Evolutionary conservation across 1,284 basidiomycete species (phyloP), one percentile per base, ranked within the genome.

Genomic region (Mycosarcoma mackinlayi): DNA sequence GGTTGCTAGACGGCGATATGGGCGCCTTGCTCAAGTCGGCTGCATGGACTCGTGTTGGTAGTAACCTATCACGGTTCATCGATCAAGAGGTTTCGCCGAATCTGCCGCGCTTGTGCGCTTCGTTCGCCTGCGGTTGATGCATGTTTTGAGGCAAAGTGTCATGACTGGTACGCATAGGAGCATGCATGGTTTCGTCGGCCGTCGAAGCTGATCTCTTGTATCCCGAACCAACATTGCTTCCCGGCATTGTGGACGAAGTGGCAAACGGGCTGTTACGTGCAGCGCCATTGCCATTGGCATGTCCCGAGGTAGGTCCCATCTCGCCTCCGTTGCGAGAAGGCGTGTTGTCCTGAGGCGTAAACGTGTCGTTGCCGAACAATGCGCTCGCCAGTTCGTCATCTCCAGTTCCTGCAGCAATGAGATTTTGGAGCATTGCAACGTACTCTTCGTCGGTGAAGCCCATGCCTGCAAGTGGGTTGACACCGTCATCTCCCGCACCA

Each of bases 391-490:
- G 21, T 18, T 56, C 25, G 14, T 79, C 77, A 6, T 76, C 73
- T 0, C 74, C 67, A 8, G 66, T 63, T 2, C 78, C 78, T 0
- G 78, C 75, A 0, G 78, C 62, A 21, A 80, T 75, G 23, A 80
- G 46, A 51, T 75, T 77, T 45, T 80, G 78, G 13, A 80, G 57
- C 78, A 80, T 80, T 2, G 69, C 67, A 4, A 80, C 68, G 51
- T 80, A 80, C 51, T 80, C 75, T 35, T 77, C 73, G 37, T 80
- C 78, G 2, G 68, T 76, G 38, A 80, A 80, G 10, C 78, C 78
- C 75, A 78, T 75, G 8, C 67, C 75, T 6, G 75, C 75, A 0
- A 80, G 47, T 0, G 78, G 78, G 38, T 80, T 80, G 16, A 71
- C 48, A n/a, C 58, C 49, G 1, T 37, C 56, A 14, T 61, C 67